phyloP scores from a whole-genome alignment of 179 eudicot species.

The Patellifolia procumbens region DNA sequence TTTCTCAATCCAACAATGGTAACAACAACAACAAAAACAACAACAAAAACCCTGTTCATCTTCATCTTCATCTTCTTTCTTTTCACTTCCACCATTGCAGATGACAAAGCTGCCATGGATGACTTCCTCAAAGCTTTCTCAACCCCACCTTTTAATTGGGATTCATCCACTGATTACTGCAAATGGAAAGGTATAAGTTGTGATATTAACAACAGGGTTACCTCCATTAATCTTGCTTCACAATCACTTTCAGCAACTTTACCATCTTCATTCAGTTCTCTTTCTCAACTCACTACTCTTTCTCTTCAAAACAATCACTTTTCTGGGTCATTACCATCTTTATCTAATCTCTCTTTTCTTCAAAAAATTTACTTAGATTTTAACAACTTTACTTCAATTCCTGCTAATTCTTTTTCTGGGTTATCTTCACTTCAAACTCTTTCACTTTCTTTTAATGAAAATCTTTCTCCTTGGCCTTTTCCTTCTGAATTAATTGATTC shows the following conservation, averaged over 20 bases:
- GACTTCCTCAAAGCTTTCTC: constrained; percentile 27
- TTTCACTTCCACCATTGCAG: constrained; percentile 21
- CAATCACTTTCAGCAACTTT: constrained; percentile 28
- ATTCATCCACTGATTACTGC: constrained; percentile 27
- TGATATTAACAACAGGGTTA: constrained; percentile 32
- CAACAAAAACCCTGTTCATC: background rate
- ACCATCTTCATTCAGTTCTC: constrained; percentile 34
- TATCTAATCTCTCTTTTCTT: constrained; percentile 33
- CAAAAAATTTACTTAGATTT: constrained; percentile 22
- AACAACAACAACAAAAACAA: background rate
- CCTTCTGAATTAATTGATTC: constrained; percentile 43
- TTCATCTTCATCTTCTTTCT: constrained; percentile 15
- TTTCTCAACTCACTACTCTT: constrained; percentile 37
- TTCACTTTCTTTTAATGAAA: constrained; percentile 24
- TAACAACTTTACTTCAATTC: constrained; percentile 44
- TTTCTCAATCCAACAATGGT: background rate
- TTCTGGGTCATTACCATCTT: constrained; percentile 39
- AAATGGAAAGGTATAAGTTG: constrained; percentile 40
- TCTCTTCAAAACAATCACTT: constrained; percentile 37
- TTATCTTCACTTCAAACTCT: constrained; percentile 33
- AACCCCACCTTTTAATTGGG: constrained; percentile 32
- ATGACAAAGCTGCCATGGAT: constrained; percentile 41
- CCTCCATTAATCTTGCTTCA: constrained; percentile 34
- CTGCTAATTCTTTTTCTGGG: constrained; percentile 34
- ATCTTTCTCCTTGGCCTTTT: constrained; percentile 46